Percentiles rank a stretch among this genome's conserved stretches.
phyloP scores from a whole-genome alignment of 2,329 filamentous ascomycete species.

The Pseudophaeomoniella oleicola region DNA sequence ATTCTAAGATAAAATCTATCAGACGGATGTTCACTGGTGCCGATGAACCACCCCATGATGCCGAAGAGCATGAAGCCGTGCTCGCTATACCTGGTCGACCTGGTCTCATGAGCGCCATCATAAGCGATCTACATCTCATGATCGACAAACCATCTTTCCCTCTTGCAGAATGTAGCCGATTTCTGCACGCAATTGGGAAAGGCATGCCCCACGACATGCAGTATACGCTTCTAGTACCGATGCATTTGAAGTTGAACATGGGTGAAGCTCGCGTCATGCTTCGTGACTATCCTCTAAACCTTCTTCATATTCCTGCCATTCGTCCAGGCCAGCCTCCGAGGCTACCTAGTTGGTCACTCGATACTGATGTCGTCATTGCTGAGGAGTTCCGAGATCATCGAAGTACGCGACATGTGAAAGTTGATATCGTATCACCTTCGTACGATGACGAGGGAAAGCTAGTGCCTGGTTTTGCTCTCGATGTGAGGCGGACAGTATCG shows the following conservation, averaged over 20 bases:
- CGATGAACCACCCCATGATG: slow-evolving; percentile 66
- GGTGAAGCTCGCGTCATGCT: slow-evolving; percentile 76
- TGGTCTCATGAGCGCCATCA: slow-evolving; percentile 62
- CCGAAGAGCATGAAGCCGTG: slow-evolving; percentile 71
- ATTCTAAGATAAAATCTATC: slow-evolving; percentile 61
- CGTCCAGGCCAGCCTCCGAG: slow-evolving; percentile 65
- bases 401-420: slow-evolving; percentile 64
- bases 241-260: slow-evolving; percentile 80
- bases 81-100: slow-evolving; percentile 75
- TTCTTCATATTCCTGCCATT: slow-evolving; percentile 78
- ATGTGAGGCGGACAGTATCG: slow-evolving; percentile 79
- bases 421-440: slow-evolving; percentile 68
- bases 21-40: slow-evolving; percentile 68
- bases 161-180: slow-evolving; percentile 64
- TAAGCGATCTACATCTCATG: slow-evolving; percentile 71
- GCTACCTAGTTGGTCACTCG: slow-evolving; percentile 67
- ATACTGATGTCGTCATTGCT: slow-evolving; percentile 85
- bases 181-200: slow-evolving; percentile 83
- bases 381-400: slow-evolving; percentile 77
- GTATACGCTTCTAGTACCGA: slow-evolving; percentile 77
- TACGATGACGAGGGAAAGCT: slow-evolving; percentile 37
- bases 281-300: slow-evolving; percentile 82
- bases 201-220: slow-evolving; percentile 86
- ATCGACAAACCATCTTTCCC: slow-evolving; percentile 92
- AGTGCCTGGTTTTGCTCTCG: slow-evolving; percentile 59